Evolutionary conservation across 106 monocot species (phyloP), one percentile per base, ranked within the genome.

Genomic region (Dendrobium nobile): DNA sequence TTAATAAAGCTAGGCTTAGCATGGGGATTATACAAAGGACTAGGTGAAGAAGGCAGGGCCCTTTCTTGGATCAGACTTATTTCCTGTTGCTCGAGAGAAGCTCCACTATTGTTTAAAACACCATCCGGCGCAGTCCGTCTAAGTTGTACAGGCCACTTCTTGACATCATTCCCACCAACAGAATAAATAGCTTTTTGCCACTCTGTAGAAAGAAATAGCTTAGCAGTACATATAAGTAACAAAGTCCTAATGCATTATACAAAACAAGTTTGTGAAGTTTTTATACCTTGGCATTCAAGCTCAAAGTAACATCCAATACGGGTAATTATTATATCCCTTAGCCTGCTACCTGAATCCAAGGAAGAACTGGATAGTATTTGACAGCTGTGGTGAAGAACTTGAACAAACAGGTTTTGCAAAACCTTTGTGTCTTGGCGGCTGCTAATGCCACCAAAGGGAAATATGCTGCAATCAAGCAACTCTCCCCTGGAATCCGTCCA

Each of bases 151-250:
- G 94, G 89, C 98, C 98, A 99, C 77, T 95, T 98, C 77, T 86
- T 95, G 54, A 95, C 89, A 79, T 99, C 98, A 80, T 89, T 95
- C 20, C 98, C 98, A 11, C 98, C 95, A 78, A 99, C 82, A 11
- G 91, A 88, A 58, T 95, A 95, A 73, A 99, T 91, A 82, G 98
- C 98, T 59, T 88, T 99, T 81, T 99, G 98, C 95, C 98, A 99
- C 83, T 99, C 98, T 99, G 88, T 76, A 77, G 28, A 79, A 27
- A 81, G 11, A 13, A 84, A 88, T 20, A 56, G 20, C 31, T 75
- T 67, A 31, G 51, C 67, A 74, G 40, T 33, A n/a, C 37, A 16
- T 15, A 70, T 16, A 31, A 31, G 31, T 31, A 74, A 18, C 20
- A 74, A 4, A 37, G 42, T 20, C 3, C 20, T 42, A 74, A 74